Evolutionary conservation across 345 rosid species (phyloP), one percentile per base, ranked within the genome.

Genomic region (Heritiera fomes): DNA sequence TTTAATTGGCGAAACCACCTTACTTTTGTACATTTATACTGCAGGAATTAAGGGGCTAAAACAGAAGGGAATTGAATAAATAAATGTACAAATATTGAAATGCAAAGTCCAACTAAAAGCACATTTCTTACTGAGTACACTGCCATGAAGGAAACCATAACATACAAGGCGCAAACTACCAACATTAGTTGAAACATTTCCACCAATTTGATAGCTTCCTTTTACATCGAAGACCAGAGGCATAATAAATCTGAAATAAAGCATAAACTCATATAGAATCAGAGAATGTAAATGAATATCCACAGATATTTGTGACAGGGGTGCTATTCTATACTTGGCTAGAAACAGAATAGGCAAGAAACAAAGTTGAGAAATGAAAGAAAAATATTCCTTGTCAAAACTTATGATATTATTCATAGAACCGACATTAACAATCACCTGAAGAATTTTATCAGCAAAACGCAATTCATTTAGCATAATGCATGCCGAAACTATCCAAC

Each of bases 121-220:
- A 23, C 28, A 23, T 23, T 23, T 23, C 28, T 23, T 23, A 23
- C 28, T 23, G 28, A 23, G 28, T 23, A 23, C 28, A 23, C 28
- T 23, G 28, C 28, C 28, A 23, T 23, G 28, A 23, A 23, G 28
- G 28, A 23, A 23, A 23, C 28, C 28, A 23, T 23, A 23, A 23
- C 28, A 23, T 23, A 95, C 85, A 82, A 95, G 94, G 75, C 97
- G 97, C 83, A 95, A 86, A 65, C 99, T 98, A 85, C 99, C 99
- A 85, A 98, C 99, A 84, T 93, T 95, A 82, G 99, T 95, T 80
- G 99, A 93, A 84, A 95, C 90, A 82, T 93, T 95, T 80, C 98
- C 99, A 84, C 99, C 99, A 41, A 95, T 95, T 80, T 95, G 99
- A 84, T 98, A 95, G 90, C 99, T 93, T 78, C 98, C 99, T 82